Evolutionary conservation across 176 grass and related monocot genomes (phyloP).

Genomic region (Lolium rigidum): DNA sequence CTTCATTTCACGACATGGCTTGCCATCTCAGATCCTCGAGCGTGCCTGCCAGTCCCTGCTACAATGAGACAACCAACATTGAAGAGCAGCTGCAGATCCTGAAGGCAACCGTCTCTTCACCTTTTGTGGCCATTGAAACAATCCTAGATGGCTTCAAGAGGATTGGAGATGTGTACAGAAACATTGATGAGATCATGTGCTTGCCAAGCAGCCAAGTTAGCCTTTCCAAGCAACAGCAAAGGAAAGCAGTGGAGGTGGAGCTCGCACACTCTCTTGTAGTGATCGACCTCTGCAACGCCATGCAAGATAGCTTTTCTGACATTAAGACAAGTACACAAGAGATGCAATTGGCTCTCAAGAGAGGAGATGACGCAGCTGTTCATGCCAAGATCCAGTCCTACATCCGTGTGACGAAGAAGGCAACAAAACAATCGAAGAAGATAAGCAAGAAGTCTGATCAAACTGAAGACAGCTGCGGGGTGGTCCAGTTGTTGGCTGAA

Average conservation of each 20-base stretch:
- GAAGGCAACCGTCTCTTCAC: background rate
- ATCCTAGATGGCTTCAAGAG: slow-evolving; percentile 27
- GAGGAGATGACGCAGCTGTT: slow-evolving; percentile 31
- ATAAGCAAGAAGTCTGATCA: slow-evolving; percentile 41
- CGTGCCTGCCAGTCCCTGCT: background rate
- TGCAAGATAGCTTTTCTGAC: slow-evolving; percentile 24
- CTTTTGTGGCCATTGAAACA: background rate
- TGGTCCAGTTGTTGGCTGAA: slow-evolving; percentile 50
- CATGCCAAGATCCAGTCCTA: slow-evolving; percentile 37
- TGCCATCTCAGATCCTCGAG: slow-evolving; percentile 33
- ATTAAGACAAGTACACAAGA: slow-evolving; percentile 29
- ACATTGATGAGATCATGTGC: slow-evolving; percentile 34
- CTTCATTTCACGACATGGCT: slow-evolving; percentile 43
- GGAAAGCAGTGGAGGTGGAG: slow-evolving; percentile 47
- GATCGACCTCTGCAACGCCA: slow-evolving; percentile 37
- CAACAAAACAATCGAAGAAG: slow-evolving; percentile 52
- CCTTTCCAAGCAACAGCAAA: slow-evolving; percentile 41
- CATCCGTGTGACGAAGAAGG: slow-evolving; percentile 41
- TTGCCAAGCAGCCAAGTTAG: slow-evolving; percentile 32
- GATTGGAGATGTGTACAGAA: slow-evolving; percentile 29
- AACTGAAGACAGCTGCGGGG: slow-evolving; percentile 26
- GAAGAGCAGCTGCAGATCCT: slow-evolving; percentile 16
- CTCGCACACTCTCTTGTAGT: slow-evolving; percentile 41
- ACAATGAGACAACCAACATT: background rate
- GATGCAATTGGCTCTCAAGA: slow-evolving; percentile 36